Conservation (phyloP, 441 rosid genomes). For the Populus trichocarpa region DNA sequence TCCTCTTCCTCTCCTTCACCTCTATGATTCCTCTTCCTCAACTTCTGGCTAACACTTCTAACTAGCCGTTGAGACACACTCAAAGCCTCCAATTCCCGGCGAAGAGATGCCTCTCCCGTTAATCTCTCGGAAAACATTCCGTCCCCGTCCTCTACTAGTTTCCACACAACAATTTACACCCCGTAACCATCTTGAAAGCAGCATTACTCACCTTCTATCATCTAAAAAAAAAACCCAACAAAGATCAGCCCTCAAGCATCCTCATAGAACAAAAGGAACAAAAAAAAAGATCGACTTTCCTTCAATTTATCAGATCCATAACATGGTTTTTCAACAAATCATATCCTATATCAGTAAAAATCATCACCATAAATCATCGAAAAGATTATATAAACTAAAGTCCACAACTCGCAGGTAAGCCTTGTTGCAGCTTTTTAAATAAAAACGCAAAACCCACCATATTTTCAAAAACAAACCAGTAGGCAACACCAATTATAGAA, state of each 20-base stretch:
- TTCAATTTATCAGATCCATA: conserved; percentile 20
- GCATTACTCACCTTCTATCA: conserved; percentile 2
- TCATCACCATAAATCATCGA: not conserved
- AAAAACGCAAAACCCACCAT: not conserved
- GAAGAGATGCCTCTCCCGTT: conserved; percentile 49
- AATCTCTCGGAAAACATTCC: conserved; percentile 48
- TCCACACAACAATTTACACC: conserved; percentile 8
- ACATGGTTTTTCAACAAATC: not conserved
- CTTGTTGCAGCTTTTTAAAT: not conserved
- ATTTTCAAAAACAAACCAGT: not conserved
- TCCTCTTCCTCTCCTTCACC: conserved; percentile 57
- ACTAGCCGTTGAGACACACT: conserved; percentile 69
- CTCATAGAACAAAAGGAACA: not conserved
- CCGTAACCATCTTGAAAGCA: conserved; percentile 13
- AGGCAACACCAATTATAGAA: not conserved
- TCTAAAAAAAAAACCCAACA: not conserved
- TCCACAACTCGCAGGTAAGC: not conserved
- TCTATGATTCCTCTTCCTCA: conserved; percentile 52
- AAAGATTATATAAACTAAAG: not conserved
- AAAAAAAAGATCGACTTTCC: not conserved
- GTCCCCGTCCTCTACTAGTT: conserved; percentile 1
- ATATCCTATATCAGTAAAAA: not conserved
- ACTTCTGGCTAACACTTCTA: conserved; percentile 71
- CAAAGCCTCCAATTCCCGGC: conserved; percentile 61
- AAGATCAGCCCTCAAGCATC: not conserved